Conservation (phyloP, 2,329 filamentous ascomycete genomes). For the Calonectria leucothoes region DNA sequence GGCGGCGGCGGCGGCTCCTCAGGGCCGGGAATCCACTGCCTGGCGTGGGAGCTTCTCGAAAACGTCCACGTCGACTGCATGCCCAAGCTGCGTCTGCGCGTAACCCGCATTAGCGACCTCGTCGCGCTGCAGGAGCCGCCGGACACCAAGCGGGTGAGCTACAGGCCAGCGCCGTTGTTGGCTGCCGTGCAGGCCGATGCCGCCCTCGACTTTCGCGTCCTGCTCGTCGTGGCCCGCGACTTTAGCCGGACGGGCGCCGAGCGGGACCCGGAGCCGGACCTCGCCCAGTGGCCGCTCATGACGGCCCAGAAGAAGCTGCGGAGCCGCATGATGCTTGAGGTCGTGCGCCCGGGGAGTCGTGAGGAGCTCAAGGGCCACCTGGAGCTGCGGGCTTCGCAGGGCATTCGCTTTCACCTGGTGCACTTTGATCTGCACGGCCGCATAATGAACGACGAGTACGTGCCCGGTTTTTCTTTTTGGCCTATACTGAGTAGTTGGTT, state of each 20-base stretch:
- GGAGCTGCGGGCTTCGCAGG: slow-evolving; percentile 5
- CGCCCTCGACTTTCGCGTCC: slow-evolving; percentile 8
- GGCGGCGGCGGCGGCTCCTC: background rate
- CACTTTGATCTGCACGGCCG: slow-evolving; percentile 20
- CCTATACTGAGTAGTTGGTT: no score
- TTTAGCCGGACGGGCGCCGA: slow-evolving; percentile 13
- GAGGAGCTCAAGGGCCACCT: slow-evolving; percentile 19
- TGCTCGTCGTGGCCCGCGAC: slow-evolving; percentile 22
- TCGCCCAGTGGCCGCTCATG: slow-evolving; percentile 23
- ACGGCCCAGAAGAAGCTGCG: slow-evolving; percentile 15
- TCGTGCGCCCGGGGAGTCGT: slow-evolving; percentile 20
- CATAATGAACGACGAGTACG: slow-evolving; percentile 12
- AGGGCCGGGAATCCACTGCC: slow-evolving; percentile 16
- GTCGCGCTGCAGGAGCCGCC: background rate
- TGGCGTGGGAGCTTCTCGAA: slow-evolving; percentile 22
- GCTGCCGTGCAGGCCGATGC: slow-evolving; percentile 18
- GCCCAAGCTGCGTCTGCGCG: slow-evolving; percentile 10
- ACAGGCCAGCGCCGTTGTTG: background rate
- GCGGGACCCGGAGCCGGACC: slow-evolving; percentile 16
- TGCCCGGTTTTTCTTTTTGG: background rate
- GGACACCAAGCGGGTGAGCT: background rate
- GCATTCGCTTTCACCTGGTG: slow-evolving; percentile 12
- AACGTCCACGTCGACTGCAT: background rate
- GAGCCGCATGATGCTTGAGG: slow-evolving; percentile 17
- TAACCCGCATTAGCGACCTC: slow-evolving; percentile 12